These are phyloP conservation scores for Suhomyces panamericanus DNA, from an alignment of 1,139 yeast genomes.

Conservation along the genomic window DNA sequence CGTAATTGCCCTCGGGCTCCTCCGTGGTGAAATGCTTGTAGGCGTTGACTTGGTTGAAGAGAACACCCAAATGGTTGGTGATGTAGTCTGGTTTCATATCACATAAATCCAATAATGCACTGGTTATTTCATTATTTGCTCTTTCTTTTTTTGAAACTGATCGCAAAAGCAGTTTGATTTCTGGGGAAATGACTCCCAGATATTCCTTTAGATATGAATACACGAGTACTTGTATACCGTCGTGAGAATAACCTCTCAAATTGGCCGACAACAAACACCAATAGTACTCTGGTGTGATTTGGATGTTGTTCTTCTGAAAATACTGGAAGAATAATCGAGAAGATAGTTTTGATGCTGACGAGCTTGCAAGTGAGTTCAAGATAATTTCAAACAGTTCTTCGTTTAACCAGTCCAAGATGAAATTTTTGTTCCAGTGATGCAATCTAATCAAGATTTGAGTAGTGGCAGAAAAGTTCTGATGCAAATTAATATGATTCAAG, in stretches of 20 bases:
- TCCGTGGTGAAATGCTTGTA: slow-evolving; percentile 4
- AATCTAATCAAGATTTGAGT: slow-evolving; percentile 26
- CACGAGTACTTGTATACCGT: slow-evolving; percentile 31
- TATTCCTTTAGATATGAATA: slow-evolving; percentile 26
- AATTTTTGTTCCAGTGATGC: slow-evolving; percentile 19
- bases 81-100: not conserved
- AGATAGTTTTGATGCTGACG: slow-evolving; percentile 31
- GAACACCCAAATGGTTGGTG: slow-evolving; percentile 10
- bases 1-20: slow-evolving; percentile 10
- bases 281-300: slow-evolving; percentile 21
- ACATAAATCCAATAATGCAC: slow-evolving; percentile 9
- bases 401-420: slow-evolving; percentile 28
- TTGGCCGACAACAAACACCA: slow-evolving; percentile 28
- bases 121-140: slow-evolving; percentile 13
- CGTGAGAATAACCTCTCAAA: slow-evolving; percentile 25
- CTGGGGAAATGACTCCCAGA: slow-evolving; percentile 14
- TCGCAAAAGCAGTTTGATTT: slow-evolving; percentile 16
- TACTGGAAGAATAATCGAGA: slow-evolving; percentile 27
- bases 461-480: slow-evolving; percentile 40
- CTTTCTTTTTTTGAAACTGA: slow-evolving; percentile 18
- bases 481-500: slow-evolving; percentile 35
- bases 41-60: slow-evolving; percentile 18
- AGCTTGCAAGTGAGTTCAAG: slow-evolving; percentile 28
- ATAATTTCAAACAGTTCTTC: slow-evolving; percentile 35
- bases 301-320: slow-evolving; percentile 16